Conservation (phyloP, 345 rosid genomes). For the Physaria fendleri region DNA sequence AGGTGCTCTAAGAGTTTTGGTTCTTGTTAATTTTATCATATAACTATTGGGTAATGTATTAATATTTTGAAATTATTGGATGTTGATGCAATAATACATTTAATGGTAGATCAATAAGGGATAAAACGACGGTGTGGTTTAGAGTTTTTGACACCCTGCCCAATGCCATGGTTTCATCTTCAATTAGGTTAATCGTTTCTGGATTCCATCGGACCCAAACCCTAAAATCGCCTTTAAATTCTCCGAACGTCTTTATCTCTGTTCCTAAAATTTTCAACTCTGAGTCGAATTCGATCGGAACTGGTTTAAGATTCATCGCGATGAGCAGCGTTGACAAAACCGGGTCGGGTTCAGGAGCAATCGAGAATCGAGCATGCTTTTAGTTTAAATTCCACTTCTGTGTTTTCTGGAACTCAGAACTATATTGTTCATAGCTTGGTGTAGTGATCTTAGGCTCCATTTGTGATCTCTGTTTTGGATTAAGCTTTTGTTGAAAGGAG, state of each 20-base stretch:
- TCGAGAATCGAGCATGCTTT: conserved; percentile 52
- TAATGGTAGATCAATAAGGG: not conserved
- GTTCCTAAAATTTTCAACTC: not conserved
- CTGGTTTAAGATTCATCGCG: conserved; percentile 17
- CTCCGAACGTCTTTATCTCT: not conserved
- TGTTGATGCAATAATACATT: too few species aligned
- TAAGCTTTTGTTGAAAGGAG: not conserved
- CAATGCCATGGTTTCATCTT: conserved; percentile 27
- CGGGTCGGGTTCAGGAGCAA: conserved; percentile 21
- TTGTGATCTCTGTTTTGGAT: not conserved
- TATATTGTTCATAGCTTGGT: not conserved
- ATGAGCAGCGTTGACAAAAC: conserved; percentile 22
- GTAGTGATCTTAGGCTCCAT: not conserved
- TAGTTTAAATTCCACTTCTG: not conserved
- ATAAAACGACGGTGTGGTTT: not conserved
- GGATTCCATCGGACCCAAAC: conserved; percentile 6
- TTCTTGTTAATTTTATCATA: too few species aligned
- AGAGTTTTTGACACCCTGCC: not conserved
- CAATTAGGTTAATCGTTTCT: conserved; percentile 22
- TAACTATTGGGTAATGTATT: too few species aligned
- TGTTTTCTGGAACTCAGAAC: not conserved
- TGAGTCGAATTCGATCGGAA: not conserved
- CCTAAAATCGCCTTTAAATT: conserved; percentile 17
- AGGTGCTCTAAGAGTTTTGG: too few species aligned
- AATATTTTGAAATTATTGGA: too few species aligned